A percentile compares a stretch with the other conserved stretches of the same genome.
These are phyloP conservation scores for Solanum etuberosum DNA, from an alignment of 257 asterid genomes.

Conservation along the genomic window DNA sequence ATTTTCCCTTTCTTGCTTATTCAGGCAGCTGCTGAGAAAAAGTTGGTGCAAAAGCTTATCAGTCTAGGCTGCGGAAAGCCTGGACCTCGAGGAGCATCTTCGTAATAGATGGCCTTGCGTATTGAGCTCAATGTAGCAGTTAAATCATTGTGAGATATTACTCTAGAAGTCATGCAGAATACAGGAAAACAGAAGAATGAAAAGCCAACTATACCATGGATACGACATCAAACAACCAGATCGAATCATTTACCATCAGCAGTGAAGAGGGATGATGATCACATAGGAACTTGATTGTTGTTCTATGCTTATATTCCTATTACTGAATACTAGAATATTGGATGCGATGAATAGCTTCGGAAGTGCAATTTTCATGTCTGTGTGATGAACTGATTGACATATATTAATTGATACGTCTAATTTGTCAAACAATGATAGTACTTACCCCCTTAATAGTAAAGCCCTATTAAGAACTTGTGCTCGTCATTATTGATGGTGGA, in stretches of 20 bases:
- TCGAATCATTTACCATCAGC: not conserved
- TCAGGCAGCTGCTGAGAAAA: slow-evolving; percentile 84
- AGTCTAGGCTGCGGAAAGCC: slow-evolving; percentile 51
- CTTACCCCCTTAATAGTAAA: not conserved
- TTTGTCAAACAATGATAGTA: not conserved
- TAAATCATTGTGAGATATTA: not conserved
- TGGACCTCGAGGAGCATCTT: slow-evolving; percentile 13
- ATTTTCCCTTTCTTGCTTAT: not conserved
- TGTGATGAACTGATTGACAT: not conserved
- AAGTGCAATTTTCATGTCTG: not conserved
- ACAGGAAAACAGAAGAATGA: not conserved
- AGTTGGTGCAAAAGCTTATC: slow-evolving; percentile 60
- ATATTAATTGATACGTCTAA: not conserved
- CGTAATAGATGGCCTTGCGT: not conserved
- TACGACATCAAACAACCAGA: not conserved
- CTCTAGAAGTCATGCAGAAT: not conserved
- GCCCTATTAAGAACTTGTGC: not conserved
- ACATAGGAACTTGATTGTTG: not conserved
- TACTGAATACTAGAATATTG: not conserved
- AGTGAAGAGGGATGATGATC: not conserved
- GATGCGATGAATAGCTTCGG: not conserved
- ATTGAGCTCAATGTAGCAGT: not conserved
- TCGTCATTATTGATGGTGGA: not conserved
- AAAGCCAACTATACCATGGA: not conserved
- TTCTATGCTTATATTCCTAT: not conserved